Evolutionary conservation across 306 rosid species (phyloP), one percentile per base, ranked within the genome.

Genomic region (Abrus pulchellus): DNA sequence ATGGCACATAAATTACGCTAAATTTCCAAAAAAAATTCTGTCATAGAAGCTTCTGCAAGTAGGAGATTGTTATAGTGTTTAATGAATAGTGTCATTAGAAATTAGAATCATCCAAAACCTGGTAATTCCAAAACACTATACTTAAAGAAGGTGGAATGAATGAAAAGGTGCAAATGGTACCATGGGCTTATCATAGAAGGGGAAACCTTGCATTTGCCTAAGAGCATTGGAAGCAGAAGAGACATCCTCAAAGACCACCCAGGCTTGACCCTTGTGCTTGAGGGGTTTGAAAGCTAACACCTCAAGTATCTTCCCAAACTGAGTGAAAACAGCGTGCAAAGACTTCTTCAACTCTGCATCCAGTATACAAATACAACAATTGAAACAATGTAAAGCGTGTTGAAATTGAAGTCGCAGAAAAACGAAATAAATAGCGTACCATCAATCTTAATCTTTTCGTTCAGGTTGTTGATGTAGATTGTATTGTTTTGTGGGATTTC

Each of bases 121-220:
- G 20, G 20, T 20, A 20, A 20, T 20, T 20, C 20, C 20, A 20
- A 20, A 20, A 20, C 20, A 20, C 20, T 20, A 20, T 20, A 20
- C 20, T 20, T 20, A 20, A 20, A 57, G 41, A 49, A 59, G 36
- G 49, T 4, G n/a, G 45, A 49, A 61, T 9, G 41, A 50, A 57
- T 48, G 40, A 48, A 13, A 27, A 73, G 38, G 74, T 3, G 10
- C 4, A 79, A 1, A 32, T 32, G 43, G 5, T 85, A 94, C 98
- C 97, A 94, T 96, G 71, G 97, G 99, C 78, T 92, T 96, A 81
- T 96, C 98, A 38, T 96, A 96, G 80, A 96, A 96, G 52, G 99
- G 99, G 77, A 96, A 96, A 75, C 97, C 98, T 75, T 96, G 99
- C 99, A 96, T 93, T 84, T 96, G 94, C 82, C 97, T 88, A 59